Evolutionary conservation across 257 asterid species (phyloP), one percentile per base, ranked within the genome.

Genomic region (Euphrasia confusa): DNA sequence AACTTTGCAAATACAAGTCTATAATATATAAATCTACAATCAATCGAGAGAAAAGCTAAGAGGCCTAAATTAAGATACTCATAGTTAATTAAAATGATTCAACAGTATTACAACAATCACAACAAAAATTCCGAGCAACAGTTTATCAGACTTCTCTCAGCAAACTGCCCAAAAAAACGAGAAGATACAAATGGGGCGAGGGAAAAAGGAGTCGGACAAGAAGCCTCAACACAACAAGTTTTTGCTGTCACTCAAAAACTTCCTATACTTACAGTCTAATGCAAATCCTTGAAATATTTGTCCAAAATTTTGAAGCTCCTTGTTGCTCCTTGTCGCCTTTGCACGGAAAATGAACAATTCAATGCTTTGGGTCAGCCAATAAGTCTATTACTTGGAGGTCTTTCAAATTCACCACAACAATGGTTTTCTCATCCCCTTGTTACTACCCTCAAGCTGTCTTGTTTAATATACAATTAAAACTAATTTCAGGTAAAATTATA

Each of bases 271-370:
- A 69, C 56, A 67, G 45, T 63, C 71, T 63, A 49, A 53, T 53
- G 53, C 72, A 70, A 64, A 62, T 72, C 73, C 77, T 70, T 80
- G 69, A 66, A 54, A 61, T 61, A 71, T 61, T 60, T 63, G 61
- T 78, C 79, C 86, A 87, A 90, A 90, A 83, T 78, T 89, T 83
- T 71, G 92, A 81, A 83, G 90, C 90, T 83, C 82, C 87, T 50
- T 66, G 68, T 63, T 64, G 81, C 88, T 83, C 72, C 82, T 68
- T 63, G 35, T 66, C 64, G 42, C 60, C 68, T 56, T 64, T 45
- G 76, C 64, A 71, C 40, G 42, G 64, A 65, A 64, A 58, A 67
- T 58, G 67, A 68, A 66, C 53, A 72, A 42, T 54, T 77, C 73
- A 72, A 72, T 47, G 69, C 52, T 60, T 73, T 62, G 11, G 75